Conservation (phyloP, 495 filamentous ascomycete species). For the Xylaria grammica region DNA sequence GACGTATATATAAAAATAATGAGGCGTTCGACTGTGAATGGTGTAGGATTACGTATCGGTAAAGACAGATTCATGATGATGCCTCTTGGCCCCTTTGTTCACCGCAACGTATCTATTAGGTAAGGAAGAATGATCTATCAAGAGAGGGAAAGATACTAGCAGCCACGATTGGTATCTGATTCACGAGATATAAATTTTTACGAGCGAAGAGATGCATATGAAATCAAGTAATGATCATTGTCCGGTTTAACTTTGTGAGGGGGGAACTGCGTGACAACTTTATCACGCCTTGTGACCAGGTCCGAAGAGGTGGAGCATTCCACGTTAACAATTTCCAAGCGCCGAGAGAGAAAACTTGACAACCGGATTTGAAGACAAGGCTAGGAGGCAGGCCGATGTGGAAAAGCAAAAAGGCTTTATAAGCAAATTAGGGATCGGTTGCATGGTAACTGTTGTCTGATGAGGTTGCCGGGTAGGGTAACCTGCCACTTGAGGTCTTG, state of each 20-base stretch:
- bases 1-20: too few species aligned
- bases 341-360: background rate
- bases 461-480: too few species aligned
- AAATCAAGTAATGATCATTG: background rate
- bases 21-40: too few species aligned
- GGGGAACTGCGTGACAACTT: slow-evolving; percentile 2
- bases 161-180: background rate
- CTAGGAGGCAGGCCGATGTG: background rate
- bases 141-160: background rate
- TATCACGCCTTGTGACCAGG: background rate
- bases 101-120: background rate
- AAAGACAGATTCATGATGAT: background rate
- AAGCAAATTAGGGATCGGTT: too few species aligned
- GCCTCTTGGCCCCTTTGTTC: background rate
- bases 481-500: too few species aligned
- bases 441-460: too few species aligned
- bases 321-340: background rate
- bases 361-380: too few species aligned
- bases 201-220: background rate
- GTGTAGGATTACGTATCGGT: too few species aligned
- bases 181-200: background rate
- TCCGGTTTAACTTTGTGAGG: background rate
- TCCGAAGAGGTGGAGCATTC: background rate
- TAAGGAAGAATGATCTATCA: background rate
- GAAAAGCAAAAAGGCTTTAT: too few species aligned